Evolutionary conservation across 2,329 filamentous ascomycete genomes (phyloP), one percentile per base, ranked within the genome.

Genomic region (Hypoxylon sp.): DNA sequence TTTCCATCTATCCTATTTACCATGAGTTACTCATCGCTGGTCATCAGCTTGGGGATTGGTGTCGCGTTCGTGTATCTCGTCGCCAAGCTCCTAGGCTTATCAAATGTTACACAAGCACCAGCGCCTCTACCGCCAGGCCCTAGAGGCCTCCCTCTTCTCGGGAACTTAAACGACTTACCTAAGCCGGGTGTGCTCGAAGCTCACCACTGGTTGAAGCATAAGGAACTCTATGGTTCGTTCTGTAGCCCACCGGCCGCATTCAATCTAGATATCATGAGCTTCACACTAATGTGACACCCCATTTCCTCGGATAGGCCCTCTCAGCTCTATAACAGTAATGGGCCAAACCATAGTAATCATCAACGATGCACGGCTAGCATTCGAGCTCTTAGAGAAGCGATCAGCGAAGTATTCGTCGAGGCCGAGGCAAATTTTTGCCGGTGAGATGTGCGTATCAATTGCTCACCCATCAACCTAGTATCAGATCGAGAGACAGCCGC

Each of bases 131-230:
- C 85, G 0, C 86, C 86, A 1, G 86, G 86, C 0, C 86, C 86
- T 0, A 84, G 78, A 39, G 80, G 80, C 0, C 73, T 83, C 5
- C 84, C 84, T 0, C 24, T 88, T 0, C 47, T 88, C 6, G 86
- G 86, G 1, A 88, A 88, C 70, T 68, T 87, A 17, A 71, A 73
- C 0, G 85, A 88, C 67, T 74, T 88, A 13, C 85, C 86, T 0
- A 75, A 80, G 0, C 63, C 69, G 0, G 81, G 79, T 1, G 72
- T 68, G 1, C 75, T 75, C 2, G 81, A 84, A 61, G 79, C 77
- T 66, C 69, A 79, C 50, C 82, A 84, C 48, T 84, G 82, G 82
- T 58, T 80, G 17, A 78, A 80, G 67, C 78, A 81, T 71, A 83
- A 82, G 64, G 77, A 82, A 3, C 57, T 74, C 0, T 82, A 83